These are phyloP conservation scores for Metschnikowia gruessii DNA, from an alignment of 805 yeast species.

Conservation along the genomic window DNA sequence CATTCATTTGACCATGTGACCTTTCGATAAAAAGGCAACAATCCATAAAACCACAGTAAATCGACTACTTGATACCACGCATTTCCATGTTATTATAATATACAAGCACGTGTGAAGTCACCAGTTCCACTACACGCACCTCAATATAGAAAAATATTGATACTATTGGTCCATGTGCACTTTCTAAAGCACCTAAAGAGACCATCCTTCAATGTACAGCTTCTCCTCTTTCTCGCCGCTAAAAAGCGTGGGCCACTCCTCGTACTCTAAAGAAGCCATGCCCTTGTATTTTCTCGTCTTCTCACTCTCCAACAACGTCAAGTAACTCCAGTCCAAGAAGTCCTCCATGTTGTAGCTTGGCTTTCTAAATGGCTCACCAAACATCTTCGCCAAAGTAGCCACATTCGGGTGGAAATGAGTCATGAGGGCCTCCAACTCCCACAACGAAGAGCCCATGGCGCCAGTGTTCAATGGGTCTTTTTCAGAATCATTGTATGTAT, in stretches of 20 bases:
- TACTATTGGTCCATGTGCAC: no score
- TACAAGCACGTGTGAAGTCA: no score
- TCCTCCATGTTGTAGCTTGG: constrained; percentile 88
- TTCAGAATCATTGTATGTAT: constrained; percentile 66
- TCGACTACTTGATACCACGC: no score
- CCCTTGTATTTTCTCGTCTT: constrained; percentile 60
- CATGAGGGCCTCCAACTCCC: constrained; percentile 84
- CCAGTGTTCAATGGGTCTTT: constrained; percentile 72
- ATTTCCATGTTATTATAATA: no score
- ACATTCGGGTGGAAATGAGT: constrained; percentile 94
- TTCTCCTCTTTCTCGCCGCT: constrained; percentile 17
- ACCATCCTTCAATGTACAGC: constrained; percentile 18
- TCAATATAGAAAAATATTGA: no score
- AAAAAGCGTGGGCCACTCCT: constrained; percentile 44
- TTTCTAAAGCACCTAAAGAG: constrained; percentile 8
- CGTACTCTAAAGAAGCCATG: constrained; percentile 77
- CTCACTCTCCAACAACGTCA: constrained; percentile 61
- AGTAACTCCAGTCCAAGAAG: constrained; percentile 87
- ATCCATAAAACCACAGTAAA: no score
- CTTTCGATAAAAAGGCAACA: no score
- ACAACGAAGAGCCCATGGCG: constrained; percentile 81
- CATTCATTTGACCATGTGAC: no score
- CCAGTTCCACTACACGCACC: no score
- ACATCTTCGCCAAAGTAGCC: constrained; percentile 84
- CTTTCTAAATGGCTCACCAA: constrained; percentile 86